Base-by-base conservation (phyloP, 2,329 filamentous ascomycete species). In the Didymella segeticola region DNA sequence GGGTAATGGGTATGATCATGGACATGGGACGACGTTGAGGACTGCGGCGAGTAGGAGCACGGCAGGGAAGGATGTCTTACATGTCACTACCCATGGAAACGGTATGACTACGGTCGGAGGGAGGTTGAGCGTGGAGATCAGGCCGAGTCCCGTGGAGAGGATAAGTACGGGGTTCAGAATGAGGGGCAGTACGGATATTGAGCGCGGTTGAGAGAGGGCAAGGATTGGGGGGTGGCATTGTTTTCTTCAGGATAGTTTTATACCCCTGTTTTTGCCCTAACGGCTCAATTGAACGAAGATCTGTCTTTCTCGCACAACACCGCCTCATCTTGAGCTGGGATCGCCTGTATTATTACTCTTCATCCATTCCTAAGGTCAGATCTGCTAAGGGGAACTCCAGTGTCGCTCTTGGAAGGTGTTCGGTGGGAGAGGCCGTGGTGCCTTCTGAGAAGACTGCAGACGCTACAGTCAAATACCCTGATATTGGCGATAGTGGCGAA, bases 141-240 rank as follows among this genome's bases (percentile, higher is more conserved):
- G 64, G 41, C 57, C 54, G 2, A 25, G 22, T 6, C 60, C 63
- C 3, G 60, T 66, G 4, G 69, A 71, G 47, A 64, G 69, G 34
- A 47, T 63, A 3, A 72, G 64, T 47, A 74, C 72, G 0, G 72
- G 72, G 6, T 74, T 74, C 43, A 60, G 66, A 22, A 69, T 74
- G 42, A 60, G 72, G 7, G 56, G 54, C 9, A 74, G 72, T 57
- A 47, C 39, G 19, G 71, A 74, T 57, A 51, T 71, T 15, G 64
- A 73, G 39, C 52, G 59, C 8, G 53, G 43, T 4, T 53, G 22
- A 15, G 2, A 5, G 20, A 5, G 42, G n/a, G 12, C n/a, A n/a
- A n/a, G n/a, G n/a, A n/a, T 12, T n/a, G 10, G 17, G 23, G 17
- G 9, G n/a, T 23, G 27, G 2, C 11, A 11, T 43, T 43, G 23